Evolutionary conservation across 352 stramenopile genomes (phyloP).

Genomic region (Globisporangium paroecandrum): DNA sequence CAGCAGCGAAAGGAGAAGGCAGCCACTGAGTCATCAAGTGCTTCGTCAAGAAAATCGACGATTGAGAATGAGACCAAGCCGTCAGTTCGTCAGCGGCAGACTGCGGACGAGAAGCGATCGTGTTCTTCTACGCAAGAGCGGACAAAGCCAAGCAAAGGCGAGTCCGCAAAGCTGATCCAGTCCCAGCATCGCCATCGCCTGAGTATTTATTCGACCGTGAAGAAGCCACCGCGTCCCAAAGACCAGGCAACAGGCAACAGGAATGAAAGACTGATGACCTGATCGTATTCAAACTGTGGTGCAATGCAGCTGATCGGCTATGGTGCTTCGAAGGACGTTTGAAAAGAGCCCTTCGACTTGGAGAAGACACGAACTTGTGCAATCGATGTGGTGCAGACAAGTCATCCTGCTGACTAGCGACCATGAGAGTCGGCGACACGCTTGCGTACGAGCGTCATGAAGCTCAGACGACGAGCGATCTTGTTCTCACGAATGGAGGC

Average conservation of each 20-base stretch:
- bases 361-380: not conserved
- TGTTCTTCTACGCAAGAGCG: not conserved
- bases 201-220: slow-evolving; percentile 35
- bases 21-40: not conserved
- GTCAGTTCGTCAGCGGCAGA: not conserved
- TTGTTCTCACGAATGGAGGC: not conserved
- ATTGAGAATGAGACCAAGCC: not conserved
- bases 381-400: not conserved
- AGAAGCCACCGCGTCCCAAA: slow-evolving; percentile 19
- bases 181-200: slow-evolving; percentile 27
- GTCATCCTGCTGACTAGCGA: not conserved
- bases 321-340: not conserved
- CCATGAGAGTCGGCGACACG: not conserved
- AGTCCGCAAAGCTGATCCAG: not conserved
- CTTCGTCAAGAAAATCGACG: not conserved
- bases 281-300: not conserved
- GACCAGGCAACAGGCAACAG: not conserved
- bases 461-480: not conserved
- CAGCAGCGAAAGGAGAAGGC: not conserved
- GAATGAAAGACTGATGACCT: not conserved
- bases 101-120: not conserved
- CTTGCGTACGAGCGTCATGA: not conserved
- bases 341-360: not conserved
- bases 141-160: not conserved
- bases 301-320: not conserved